Evolutionary conservation across 257 asterid genomes (phyloP).

Genomic region (Petrea volubilis): DNA sequence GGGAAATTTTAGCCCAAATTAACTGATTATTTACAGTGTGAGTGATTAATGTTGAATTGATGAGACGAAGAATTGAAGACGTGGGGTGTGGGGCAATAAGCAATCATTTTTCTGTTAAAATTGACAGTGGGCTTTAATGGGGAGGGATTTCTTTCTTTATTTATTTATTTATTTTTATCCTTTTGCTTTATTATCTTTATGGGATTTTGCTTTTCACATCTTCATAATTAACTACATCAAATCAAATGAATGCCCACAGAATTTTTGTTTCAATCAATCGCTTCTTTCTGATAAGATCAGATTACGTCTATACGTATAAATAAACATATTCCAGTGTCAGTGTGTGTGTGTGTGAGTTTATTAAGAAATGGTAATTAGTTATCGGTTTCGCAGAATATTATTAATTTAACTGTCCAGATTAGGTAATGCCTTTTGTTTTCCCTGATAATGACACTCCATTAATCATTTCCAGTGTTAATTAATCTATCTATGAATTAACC

Average conservation of each 20-base stretch:
- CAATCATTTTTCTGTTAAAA: conserved; percentile 34
- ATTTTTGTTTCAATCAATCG: not conserved
- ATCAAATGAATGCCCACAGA: conserved; percentile 14
- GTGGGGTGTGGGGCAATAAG: conserved; percentile 26
- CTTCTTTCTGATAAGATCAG: conserved; percentile 3
- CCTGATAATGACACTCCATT: conserved; percentile 36
- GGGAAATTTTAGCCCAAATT: not conserved
- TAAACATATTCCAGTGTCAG: no score
- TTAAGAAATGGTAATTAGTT: not conserved
- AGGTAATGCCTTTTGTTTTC: conserved; percentile 19
- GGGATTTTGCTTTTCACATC: conserved; percentile 23
- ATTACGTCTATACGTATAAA: conserved; percentile 17
- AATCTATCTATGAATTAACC: not conserved
- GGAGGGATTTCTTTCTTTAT: no score
- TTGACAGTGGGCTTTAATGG: conserved; percentile 29
- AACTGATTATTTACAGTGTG: not conserved
- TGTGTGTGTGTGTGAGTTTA: not conserved
- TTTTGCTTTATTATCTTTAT: conserved; percentile 32
- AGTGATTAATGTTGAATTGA: not conserved
- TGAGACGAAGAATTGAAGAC: conserved; percentile 22
- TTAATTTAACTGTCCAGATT: conserved; percentile 19
- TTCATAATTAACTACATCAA: conserved; percentile 1
- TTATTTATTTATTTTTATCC: conserved; percentile 8
- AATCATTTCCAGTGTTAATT: conserved; percentile 16
- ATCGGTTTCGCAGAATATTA: not conserved